phyloP scores from a whole-genome alignment of 2,329 filamentous ascomycete species.

The Didymella segeticola region DNA sequence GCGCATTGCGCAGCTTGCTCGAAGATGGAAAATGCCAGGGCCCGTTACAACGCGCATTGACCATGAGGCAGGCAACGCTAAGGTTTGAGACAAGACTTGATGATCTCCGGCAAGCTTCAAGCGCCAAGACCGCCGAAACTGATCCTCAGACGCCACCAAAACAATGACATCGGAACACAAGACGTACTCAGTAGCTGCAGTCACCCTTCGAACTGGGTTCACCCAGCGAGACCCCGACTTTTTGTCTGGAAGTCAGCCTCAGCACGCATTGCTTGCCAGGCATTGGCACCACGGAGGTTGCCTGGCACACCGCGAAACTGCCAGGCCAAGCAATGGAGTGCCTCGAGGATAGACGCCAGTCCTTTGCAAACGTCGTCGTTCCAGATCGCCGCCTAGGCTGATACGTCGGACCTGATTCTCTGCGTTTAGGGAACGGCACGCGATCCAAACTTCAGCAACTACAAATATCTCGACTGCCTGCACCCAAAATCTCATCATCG shows the following conservation, averaged over 20 bases:
- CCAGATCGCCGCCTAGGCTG: constrained; percentile 10
- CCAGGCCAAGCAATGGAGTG: constrained; percentile 23
- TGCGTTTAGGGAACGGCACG: constrained; percentile 11
- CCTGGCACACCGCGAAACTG: constrained; percentile 22
- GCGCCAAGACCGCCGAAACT: constrained; percentile 43
- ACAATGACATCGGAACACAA: constrained; percentile 35
- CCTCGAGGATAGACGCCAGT: constrained; percentile 29
- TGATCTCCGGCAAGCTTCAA: constrained; percentile 33
- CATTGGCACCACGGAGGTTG: constrained; percentile 7
- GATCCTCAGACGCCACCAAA: constrained; percentile 41
- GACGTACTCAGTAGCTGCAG: constrained; percentile 25
- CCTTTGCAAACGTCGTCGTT: constrained; percentile 14
- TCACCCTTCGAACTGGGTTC: constrained; percentile 1
- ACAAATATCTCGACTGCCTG: constrained; percentile 31
- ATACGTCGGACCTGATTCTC: constrained; percentile 11
- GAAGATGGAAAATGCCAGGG: not conserved
- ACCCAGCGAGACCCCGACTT: constrained; percentile 18
- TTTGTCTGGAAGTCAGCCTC: constrained; percentile 18
- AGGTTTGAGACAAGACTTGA: constrained; percentile 27
- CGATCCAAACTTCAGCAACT: constrained; percentile 7
- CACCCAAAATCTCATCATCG: constrained; percentile 25
- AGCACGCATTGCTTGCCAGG: constrained; percentile 7
- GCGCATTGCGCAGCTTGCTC: not conserved
- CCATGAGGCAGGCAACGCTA: constrained; percentile 11
- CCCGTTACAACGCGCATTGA: constrained; percentile 4